Conservation (phyloP, 768 basidiomycete genomes). For the Mrakia gelida region DNA sequence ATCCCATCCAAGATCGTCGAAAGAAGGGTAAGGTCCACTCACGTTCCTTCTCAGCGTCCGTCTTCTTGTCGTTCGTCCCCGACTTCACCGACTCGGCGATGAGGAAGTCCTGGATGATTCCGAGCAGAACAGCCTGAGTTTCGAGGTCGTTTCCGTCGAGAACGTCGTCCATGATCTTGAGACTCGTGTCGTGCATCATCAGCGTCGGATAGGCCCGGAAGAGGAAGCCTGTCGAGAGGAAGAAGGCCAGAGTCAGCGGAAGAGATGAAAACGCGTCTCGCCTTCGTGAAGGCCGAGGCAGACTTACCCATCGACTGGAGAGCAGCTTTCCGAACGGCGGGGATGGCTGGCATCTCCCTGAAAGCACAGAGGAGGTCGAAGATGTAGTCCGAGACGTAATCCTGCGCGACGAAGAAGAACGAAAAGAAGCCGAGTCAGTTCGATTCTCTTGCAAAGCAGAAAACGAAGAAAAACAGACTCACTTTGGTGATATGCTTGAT, state of each 20-base stretch:
- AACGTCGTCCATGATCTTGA: constrained; percentile 81
- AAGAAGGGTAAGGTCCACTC: neutral
- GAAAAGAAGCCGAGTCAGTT: neutral
- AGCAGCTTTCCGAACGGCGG: constrained; percentile 62
- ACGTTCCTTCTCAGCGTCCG: neutral
- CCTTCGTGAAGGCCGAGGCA: neutral
- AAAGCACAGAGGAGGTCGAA: constrained; percentile 68
- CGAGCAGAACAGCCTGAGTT: constrained; percentile 65
- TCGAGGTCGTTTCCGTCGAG: constrained; percentile 72
- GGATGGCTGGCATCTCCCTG: constrained; percentile 62
- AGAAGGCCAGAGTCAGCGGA: neutral
- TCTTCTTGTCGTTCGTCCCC: constrained; percentile 35
- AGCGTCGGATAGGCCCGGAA: constrained; percentile 87
- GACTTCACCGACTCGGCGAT: constrained; percentile 57
- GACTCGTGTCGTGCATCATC: constrained; percentile 75
- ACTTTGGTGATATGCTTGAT: neutral
- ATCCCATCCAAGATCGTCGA: neutral
- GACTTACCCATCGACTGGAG: constrained; percentile 76
- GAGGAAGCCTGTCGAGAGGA: constrained; percentile 61
- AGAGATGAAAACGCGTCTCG: neutral
- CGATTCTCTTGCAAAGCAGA: neutral
- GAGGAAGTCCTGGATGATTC: constrained; percentile 88
- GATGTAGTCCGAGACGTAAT: constrained; percentile 74
- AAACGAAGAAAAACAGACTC: neutral
- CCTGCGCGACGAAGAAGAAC: constrained; percentile 36